Base-by-base conservation (phyloP, 495 filamentous ascomycete genomes). In the Mytilinidion resinicola region DNA sequence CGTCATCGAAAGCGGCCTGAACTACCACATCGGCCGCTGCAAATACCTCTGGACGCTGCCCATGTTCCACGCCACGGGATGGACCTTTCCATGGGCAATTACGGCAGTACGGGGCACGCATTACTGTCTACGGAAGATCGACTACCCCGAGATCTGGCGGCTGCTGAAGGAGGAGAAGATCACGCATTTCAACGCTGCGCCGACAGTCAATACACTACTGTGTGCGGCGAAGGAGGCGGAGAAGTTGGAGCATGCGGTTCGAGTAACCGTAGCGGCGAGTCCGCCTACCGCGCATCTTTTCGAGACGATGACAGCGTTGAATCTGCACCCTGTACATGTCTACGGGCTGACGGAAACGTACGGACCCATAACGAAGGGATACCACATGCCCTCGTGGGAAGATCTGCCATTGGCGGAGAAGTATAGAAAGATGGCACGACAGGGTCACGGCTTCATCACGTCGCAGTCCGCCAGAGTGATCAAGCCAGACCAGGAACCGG, bases 321-420 rank as follows among this genome's bases (percentile, higher is more conserved):
- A 97, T 64, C 79, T 98, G 42, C 78, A 86, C 41, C 95, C 93
- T 1, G 91, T 97, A 10, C 93, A 98, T 70, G 89, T 95, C 9
- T 97, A 97, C 70, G 93, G 93, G 10, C 72, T 97, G 72, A 96
- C 92, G 0, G 91, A 96, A 72, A 96, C 91, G 0, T 97, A 97
- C 65, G 93, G 93, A 0, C 93, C 93, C 9, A 95, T 96, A 55
- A 97, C 92, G 12, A 95, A 93, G 66, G 88, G 90, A 3, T 98
- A 98, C 65, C 76, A 85, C 55, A 76, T 97, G 70, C 89, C 90
- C 0, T 75, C 78, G 14, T 98, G 93, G 93, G 85, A 92, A 6
- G 63, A 63, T 0, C 73, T 97, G 0, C 78, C 86, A 0, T 49
- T 68, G 9, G 80, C 85, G 25, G 90, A 96, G 61, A 87, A 85